Evolutionary conservation across 768 basidiomycete species (phyloP), one percentile per base, ranked within the genome.

Genomic region (Paxillus rubicundulus): DNA sequence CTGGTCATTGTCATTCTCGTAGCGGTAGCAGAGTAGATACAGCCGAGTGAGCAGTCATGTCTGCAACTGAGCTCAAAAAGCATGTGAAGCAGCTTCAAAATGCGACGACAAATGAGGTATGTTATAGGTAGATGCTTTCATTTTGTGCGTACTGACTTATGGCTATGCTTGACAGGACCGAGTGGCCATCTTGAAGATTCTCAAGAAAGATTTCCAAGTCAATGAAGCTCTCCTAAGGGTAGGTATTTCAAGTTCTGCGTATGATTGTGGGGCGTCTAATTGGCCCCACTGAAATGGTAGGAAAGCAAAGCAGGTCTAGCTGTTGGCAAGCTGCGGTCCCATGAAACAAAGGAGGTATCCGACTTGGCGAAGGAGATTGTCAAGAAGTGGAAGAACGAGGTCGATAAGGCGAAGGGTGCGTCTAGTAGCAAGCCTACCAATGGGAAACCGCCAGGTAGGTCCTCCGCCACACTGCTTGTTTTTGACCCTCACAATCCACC

Each of bases 221-320:
- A 88, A 82, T 62, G 89, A 90, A 75, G 70, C 79, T 16, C 70
- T 89, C 18, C 74, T 91, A 49, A 82, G 89, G 78, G 89, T 90
- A 71, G 61, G 86, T 78, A 64, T 62, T 52, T 49, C 50, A 41
- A 12, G 27, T 45, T 27, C 44, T 18, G 36, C 33, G 55, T 52
- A 50, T 28, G n/a, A 45, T 12, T 43, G 24, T 24, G 21, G 5
- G 37, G 32, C 16, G 20, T 28, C 37, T 47, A 30, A 40, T 41
- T 33, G 20, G 43, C 34, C 7, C 9, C 16, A 21, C 28, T 5
- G 14, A 52, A 49, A 37, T 24, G 46, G 27, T 61, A 95, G 93
- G 92, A 95, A 72, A 94, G 91, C 69, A 94, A 89, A 70, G 88
- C 86, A 4, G 93, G 93, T 45, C 73, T 96, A n/a, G 89, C 92